These are phyloP conservation scores for Phytophthora macrochlamydospora DNA, from an alignment of 352 stramenopile species.

Conservation along the genomic window DNA sequence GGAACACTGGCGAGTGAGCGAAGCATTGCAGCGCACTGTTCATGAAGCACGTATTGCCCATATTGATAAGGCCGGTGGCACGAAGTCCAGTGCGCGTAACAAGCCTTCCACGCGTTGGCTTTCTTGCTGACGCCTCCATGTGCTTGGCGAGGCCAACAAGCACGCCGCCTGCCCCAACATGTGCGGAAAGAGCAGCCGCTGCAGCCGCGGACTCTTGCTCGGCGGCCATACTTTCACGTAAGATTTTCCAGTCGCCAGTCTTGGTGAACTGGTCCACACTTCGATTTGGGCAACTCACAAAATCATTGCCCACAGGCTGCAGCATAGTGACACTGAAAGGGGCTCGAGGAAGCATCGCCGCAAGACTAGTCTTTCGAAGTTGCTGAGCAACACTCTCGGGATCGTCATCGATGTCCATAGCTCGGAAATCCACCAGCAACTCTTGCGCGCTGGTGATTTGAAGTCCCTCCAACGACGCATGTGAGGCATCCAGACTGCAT, in stretches of 20 bases:
- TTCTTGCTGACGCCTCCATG: constrained; percentile 37
- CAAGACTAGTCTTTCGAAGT: constrained; percentile 24
- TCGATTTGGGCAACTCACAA: constrained; percentile 37
- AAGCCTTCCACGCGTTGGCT: constrained; percentile 37
- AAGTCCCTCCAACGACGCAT: constrained; percentile 45
- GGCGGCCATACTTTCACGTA: constrained; percentile 31
- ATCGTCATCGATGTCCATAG: constrained; percentile 38
- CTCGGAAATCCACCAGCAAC: constrained; percentile 73
- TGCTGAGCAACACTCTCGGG: constrained; percentile 29
- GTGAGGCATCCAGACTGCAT: constrained; percentile 48
- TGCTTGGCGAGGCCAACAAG: constrained; percentile 37
- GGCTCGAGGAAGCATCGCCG: constrained; percentile 20
- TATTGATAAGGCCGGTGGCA: constrained; percentile 73
- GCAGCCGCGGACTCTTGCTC: constrained; percentile 28
- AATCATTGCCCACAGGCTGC: constrained; percentile 70
- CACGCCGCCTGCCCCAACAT: constrained; percentile 21
- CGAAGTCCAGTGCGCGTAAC: constrained; percentile 45
- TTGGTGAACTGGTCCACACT: constrained; percentile 39
- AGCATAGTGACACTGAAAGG: constrained; percentile 53
- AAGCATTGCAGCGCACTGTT: constrained; percentile 94
- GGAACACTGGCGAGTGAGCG: constrained; percentile 92
- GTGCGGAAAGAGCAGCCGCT: constrained; percentile 14
- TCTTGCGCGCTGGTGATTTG: constrained; percentile 58
- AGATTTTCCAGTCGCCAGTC: constrained; percentile 40
- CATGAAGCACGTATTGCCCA: constrained; percentile 91